A percentile compares a stretch with the other conserved stretches of the same genome.
These are phyloP conservation scores for Penicillium occitanis DNA, from an alignment of 2,329 filamentous ascomycete species.

Conservation along the genomic window DNA sequence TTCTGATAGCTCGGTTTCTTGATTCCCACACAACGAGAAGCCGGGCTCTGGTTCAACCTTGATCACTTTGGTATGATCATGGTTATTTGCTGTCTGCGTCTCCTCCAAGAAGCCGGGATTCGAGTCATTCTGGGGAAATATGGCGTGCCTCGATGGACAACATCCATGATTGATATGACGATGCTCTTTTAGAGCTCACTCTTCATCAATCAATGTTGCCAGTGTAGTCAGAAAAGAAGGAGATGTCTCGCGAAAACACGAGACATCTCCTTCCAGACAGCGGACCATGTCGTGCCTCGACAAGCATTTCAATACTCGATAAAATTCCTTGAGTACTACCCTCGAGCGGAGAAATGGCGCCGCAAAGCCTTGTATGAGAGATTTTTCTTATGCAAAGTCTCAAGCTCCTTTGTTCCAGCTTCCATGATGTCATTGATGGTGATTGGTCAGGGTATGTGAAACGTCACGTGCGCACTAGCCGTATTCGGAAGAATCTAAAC, in stretches of 20 bases:
- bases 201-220: not conserved
- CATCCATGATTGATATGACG: not conserved
- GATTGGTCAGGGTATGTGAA: not conserved
- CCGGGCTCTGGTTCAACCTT: too few species aligned
- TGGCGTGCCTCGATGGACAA: not conserved
- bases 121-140: not conserved
- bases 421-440: not conserved
- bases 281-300: not conserved
- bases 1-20: too few species aligned
- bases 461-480: slow-evolving; percentile 18
- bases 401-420: not conserved
- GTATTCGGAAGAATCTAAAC: slow-evolving; percentile 22
- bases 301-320: not conserved
- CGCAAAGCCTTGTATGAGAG: not conserved
- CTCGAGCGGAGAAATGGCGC: not conserved
- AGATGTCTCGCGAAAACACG: not conserved
- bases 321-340: not conserved
- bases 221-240: not conserved
- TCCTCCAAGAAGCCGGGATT: not conserved
- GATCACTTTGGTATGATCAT: too few species aligned
- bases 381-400: not conserved
- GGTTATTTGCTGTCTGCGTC: not conserved
- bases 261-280: not conserved
- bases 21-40: too few species aligned
- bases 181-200: not conserved